These are phyloP conservation scores for Geotrichum aggregatum DNA, from an alignment of 1,139 yeast species.

Conservation along the genomic window DNA sequence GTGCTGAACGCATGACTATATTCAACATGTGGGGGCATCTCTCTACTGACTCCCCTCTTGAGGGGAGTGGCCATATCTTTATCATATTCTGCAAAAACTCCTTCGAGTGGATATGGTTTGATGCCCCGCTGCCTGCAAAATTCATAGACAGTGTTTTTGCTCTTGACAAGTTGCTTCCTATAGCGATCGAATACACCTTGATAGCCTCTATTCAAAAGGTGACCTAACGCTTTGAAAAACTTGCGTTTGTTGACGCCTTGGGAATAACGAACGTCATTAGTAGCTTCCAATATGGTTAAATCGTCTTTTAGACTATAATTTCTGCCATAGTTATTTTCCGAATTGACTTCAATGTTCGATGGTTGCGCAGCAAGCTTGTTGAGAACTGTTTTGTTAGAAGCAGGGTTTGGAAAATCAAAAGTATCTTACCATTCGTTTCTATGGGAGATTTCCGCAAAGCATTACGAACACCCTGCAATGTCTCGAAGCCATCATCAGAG, in stretches of 20 bases:
- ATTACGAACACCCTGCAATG: too few relatives aligned
- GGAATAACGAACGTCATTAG: not conserved
- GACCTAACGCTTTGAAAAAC: slow-evolving; percentile 2
- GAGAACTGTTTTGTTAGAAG: too few relatives aligned
- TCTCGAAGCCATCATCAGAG: too few relatives aligned
- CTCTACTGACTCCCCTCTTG: too few relatives aligned
- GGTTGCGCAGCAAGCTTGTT: too few relatives aligned
- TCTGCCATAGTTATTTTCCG: too few relatives aligned
- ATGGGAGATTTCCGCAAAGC: too few relatives aligned
- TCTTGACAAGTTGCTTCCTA: not conserved
- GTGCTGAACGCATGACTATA: not conserved
- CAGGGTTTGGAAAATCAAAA: too few relatives aligned
- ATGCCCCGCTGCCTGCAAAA: not conserved
- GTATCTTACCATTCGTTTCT: too few relatives aligned
- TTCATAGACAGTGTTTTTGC: not conserved
- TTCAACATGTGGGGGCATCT: too few relatives aligned
- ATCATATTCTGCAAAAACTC: slow-evolving; percentile 2
- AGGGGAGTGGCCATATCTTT: not conserved
- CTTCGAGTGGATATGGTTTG: not conserved
- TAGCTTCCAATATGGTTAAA: slow-evolving; percentile 4
- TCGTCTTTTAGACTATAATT: not conserved
- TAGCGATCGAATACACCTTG: not conserved
- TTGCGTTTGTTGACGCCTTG: not conserved
- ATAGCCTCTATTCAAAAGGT: not conserved
- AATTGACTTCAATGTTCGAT: too few relatives aligned